These are phyloP conservation scores for Penicillium lividum DNA, from an alignment of 495 filamentous ascomycete genomes.

Conservation along the genomic window DNA sequence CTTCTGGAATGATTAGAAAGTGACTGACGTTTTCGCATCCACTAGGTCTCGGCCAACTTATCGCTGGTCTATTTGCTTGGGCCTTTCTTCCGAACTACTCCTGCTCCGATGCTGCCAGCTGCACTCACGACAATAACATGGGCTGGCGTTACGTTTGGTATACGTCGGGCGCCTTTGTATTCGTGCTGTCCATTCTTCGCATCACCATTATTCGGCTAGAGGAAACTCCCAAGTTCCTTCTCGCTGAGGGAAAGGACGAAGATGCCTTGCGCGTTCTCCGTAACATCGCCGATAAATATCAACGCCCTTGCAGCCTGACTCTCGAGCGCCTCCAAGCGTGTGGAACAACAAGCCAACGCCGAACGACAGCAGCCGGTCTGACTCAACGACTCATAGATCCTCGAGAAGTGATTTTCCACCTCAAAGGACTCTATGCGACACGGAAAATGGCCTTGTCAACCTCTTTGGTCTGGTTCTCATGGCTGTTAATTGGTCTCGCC, in stretches of 20 bases:
- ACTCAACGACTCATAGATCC: constrained; percentile 44
- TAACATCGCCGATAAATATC: constrained; percentile 61
- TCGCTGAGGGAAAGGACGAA: constrained; percentile 63
- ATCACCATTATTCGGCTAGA: constrained; percentile 66
- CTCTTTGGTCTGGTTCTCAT: constrained; percentile 65
- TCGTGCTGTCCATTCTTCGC: constrained; percentile 64
- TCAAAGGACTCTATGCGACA: constrained; percentile 65
- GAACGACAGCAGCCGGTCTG: constrained; percentile 36
- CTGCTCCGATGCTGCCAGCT: constrained; percentile 29
- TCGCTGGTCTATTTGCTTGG: constrained; percentile 47
- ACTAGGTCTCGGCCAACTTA: constrained; percentile 30
- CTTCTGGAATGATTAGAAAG: neutral
- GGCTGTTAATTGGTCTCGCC: constrained; percentile 68
- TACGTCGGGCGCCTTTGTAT: constrained; percentile 64
- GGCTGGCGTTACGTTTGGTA: constrained; percentile 60
- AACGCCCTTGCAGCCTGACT: constrained; percentile 63
- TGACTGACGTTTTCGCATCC: neutral
- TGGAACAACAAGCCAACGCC: constrained; percentile 16
- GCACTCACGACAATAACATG: constrained; percentile 48
- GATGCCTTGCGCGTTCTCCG: constrained; percentile 62
- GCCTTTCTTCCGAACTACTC: constrained; percentile 29
- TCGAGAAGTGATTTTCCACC: constrained; percentile 53
- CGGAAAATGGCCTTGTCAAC: constrained; percentile 61
- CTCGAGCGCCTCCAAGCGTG: constrained; percentile 51
- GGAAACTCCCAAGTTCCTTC: constrained; percentile 74